phyloP scores from a whole-genome alignment of 179 eudicot genomes.

The Vitellaria paradoxa region DNA sequence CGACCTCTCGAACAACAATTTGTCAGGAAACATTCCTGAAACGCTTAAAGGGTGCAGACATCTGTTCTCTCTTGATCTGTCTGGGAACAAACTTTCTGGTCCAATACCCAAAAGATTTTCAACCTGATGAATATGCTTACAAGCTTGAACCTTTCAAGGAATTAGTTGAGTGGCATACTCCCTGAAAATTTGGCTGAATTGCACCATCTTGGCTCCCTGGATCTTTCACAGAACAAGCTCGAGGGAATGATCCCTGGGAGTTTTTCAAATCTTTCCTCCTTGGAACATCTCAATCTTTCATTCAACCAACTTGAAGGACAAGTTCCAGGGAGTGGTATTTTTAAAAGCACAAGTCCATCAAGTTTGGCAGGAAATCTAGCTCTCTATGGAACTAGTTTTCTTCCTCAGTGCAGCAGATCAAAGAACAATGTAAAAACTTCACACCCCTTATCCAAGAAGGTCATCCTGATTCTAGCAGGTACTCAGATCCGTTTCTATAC shows the following conservation, averaged over 20 bases:
- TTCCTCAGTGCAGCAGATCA: slow-evolving; percentile 33
- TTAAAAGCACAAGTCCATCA: slow-evolving; percentile 33
- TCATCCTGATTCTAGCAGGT: slow-evolving; percentile 39
- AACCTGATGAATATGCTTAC: slow-evolving; percentile 32
- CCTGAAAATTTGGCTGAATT: slow-evolving; percentile 50
- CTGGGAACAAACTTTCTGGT: slow-evolving; percentile 62
- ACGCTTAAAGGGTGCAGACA: slow-evolving; percentile 61
- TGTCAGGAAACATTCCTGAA: slow-evolving; percentile 61
- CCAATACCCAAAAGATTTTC: slow-evolving; percentile 36
- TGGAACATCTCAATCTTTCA: slow-evolving; percentile 64
- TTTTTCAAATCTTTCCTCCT: slow-evolving; percentile 30
- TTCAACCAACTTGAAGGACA: slow-evolving; percentile 74
- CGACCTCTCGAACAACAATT: slow-evolving; percentile 67
- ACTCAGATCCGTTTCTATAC: slow-evolving; percentile 36
- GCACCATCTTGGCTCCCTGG: slow-evolving; percentile 45
- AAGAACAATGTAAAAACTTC: slow-evolving; percentile 18
- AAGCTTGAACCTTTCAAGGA: slow-evolving; percentile 62
- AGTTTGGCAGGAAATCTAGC: slow-evolving; percentile 63
- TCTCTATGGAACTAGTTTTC: slow-evolving; percentile 59
- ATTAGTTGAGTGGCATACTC: slow-evolving; percentile 55
- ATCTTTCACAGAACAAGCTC: slow-evolving; percentile 64
- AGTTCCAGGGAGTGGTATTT: slow-evolving; percentile 54
- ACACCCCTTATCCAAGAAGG: slow-evolving; percentile 30
- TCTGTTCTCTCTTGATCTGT: slow-evolving; percentile 58
- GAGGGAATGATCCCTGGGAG: slow-evolving; percentile 65